Base-by-base conservation (phyloP, 331 rosid species). In the Prunus yedoensis region DNA sequence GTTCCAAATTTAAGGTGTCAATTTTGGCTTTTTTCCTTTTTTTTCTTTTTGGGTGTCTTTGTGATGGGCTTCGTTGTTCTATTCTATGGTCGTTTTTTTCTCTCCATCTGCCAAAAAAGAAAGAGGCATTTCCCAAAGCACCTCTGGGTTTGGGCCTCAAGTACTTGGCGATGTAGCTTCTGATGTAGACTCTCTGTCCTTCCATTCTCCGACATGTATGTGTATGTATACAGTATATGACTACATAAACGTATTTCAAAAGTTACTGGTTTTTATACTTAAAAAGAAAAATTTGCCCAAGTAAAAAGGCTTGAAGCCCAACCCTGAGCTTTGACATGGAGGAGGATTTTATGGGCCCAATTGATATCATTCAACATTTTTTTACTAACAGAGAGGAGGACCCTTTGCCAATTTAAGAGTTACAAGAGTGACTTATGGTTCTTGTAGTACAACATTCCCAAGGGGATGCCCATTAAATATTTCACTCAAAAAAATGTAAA, bases 161-260 rank as follows among this genome's bases (percentile, higher is more conserved):
- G 83, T 86, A 81, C 85, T 67, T 62, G 77, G 27, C 84, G 80
- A 82, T 75, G 77, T 76, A 68, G 75, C 80, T 43, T 21, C 74
- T 56, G 78, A 77, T 61, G 72, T 35, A 67, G 60, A 45, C 79
- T 60, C 70, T 20, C 41, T 21, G 28, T 7, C 79, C 47, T 73
- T 82, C 58, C 38, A 74, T 71, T 82, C 74, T 80, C 80, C 82
- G 45, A 76, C 76, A 69, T 74, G 78, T 68, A 74, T 53, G 14
- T 28, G 27, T 66, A 59, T 15, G 32, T 28, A 16, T 25, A 43
- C n/a, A 47, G 11, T 5, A 58, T 46, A 65, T 4, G 14, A 4
- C 10, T 0, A 5, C 51, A 38, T 41, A n/a, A 41, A 32, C 1
- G 10, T 20, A 8, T 30, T 2, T 2, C 21, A 15, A 63, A 32